These are phyloP conservation scores for Ogataea glucozyma DNA, from an alignment of 805 yeast species.

Conservation along the genomic window DNA sequence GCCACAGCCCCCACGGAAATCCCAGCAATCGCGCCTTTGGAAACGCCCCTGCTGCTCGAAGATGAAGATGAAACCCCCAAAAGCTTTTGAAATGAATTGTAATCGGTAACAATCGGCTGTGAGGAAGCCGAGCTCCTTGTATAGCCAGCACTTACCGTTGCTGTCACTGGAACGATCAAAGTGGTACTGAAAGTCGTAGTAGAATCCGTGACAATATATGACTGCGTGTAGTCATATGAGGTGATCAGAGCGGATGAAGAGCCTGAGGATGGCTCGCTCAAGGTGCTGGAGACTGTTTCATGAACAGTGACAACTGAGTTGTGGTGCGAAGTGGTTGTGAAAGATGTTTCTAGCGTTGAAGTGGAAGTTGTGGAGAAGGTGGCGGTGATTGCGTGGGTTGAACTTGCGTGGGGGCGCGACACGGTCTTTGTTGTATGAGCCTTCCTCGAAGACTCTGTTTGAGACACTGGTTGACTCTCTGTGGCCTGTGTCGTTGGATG, in stretches of 20 bases:
- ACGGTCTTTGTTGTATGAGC: neutral
- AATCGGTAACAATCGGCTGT: slow-evolving; percentile 33
- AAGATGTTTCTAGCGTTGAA: neutral
- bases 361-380: neutral
- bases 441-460: neutral
- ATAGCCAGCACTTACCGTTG: slow-evolving; percentile 17
- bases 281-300: slow-evolving; percentile 1
- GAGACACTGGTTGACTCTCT: neutral
- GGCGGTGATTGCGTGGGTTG: no score
- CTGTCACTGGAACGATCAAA: slow-evolving; percentile 23
- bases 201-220: slow-evolving; percentile 31
- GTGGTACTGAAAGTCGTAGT: slow-evolving; percentile 30
- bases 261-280: neutral
- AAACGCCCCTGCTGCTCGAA: slow-evolving; percentile 11
- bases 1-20: slow-evolving; percentile 29
- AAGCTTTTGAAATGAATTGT: slow-evolving; percentile 18
- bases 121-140: slow-evolving; percentile 17
- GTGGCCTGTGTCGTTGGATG: neutral
- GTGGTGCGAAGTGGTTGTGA: slow-evolving; percentile 2
- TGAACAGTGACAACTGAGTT: neutral
- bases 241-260: slow-evolving; percentile 4
- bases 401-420: slow-evolving; percentile 1
- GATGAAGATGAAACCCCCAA: slow-evolving; percentile 1
- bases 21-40: slow-evolving; percentile 33
- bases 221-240: slow-evolving; percentile 30